phyloP scores from a whole-genome alignment of 2,329 filamentous ascomycete genomes.

The Sporothrix humicola region DNA sequence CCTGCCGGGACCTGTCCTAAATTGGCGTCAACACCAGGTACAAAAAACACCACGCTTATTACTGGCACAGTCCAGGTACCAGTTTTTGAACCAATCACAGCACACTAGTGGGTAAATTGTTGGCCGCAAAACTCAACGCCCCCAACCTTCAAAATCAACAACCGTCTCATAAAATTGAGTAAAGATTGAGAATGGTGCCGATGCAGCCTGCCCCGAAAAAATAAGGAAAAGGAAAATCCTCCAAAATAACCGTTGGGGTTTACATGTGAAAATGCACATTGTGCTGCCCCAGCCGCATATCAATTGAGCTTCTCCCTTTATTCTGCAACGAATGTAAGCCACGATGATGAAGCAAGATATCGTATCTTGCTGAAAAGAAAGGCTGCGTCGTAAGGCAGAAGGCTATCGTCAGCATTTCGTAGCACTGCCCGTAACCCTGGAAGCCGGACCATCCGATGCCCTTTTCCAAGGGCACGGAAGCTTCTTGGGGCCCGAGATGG shows the following conservation, averaged over 20 bases:
- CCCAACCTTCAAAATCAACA: conserved; percentile 20
- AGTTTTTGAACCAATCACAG: not conserved
- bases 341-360: not conserved
- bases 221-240: not conserved
- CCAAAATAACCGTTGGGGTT: conserved; percentile 2
- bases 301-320: not conserved
- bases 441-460: conserved; percentile 25
- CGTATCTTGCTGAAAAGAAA: not conserved
- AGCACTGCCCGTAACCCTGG: not conserved
- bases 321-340: not conserved
- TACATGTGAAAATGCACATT: conserved; percentile 17
- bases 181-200: conserved; percentile 3
- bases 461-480: conserved; percentile 11
- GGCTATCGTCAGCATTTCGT: not conserved
- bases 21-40: not conserved
- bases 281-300: not conserved
- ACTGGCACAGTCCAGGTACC: not conserved
- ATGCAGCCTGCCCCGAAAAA: conserved; percentile 17
- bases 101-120: not conserved
- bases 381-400: conserved; percentile 5
- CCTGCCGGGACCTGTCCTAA: not conserved
- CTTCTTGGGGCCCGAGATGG: conserved; percentile 4
- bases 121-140: conserved; percentile 15
- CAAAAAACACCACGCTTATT: not conserved
- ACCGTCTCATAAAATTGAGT: not conserved